phyloP scores from a whole-genome alignment of 768 basidiomycete species.

The Collybia nuda region DNA sequence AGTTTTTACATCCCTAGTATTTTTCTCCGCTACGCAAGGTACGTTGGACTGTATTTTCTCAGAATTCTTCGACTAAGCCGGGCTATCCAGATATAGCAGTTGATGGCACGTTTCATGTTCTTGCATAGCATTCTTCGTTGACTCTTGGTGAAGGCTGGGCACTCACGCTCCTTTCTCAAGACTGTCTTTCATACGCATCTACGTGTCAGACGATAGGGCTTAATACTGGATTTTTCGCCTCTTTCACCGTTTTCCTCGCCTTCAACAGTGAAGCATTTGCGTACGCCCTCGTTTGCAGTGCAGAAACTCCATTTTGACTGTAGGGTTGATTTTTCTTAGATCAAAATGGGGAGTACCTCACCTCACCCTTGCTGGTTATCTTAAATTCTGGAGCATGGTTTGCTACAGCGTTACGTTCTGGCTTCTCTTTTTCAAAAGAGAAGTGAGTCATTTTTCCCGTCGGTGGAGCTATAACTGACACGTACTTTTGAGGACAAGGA shows the following conservation, averaged over 20 bases:
- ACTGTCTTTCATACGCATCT: constrained; percentile 93
- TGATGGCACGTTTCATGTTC: constrained; percentile 62
- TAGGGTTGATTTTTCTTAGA: constrained; percentile 29
- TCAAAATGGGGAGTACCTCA: constrained; percentile 76
- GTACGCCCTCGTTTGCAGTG: constrained; percentile 37
- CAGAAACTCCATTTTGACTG: background rate
- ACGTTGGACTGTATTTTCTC: constrained; percentile 13
- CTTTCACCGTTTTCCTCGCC: constrained; percentile 96
- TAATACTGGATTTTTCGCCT: constrained; percentile 93
- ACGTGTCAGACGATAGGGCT: constrained; percentile 98
- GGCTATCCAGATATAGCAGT: constrained; percentile 83
- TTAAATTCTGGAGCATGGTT: constrained; percentile 82
- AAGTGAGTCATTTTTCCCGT: constrained; percentile 47
- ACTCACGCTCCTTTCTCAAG: constrained; percentile 83
- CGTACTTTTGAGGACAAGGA: constrained; percentile 64
- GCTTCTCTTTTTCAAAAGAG: constrained; percentile 85
- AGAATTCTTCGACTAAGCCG: constrained; percentile 14
- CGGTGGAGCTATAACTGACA: background rate
- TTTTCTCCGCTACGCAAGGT: constrained; percentile 98
- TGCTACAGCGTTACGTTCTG: constrained; percentile 87
- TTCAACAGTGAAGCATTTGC: constrained; percentile 93
- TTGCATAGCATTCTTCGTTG: constrained; percentile 2
- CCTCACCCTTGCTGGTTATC: constrained; percentile 72
- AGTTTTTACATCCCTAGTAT: constrained; percentile 86
- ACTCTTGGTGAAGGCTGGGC: constrained; percentile 60